Evolutionary conservation across 345 rosid species (phyloP), one percentile per base, ranked within the genome.

Genomic region (Dipteronia dyeriana): DNA sequence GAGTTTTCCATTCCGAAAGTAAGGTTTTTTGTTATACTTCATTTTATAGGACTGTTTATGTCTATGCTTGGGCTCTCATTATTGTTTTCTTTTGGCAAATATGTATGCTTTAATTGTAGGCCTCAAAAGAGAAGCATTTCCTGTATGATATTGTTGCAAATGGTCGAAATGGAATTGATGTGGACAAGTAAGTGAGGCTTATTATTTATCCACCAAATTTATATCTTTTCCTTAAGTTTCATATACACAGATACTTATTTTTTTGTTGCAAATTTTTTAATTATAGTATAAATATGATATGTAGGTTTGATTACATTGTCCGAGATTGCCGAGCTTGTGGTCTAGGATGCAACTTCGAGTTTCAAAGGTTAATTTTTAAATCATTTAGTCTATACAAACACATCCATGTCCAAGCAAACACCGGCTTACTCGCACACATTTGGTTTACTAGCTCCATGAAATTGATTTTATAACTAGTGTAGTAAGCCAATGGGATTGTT

Each of bases 81-180:
- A 45, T 26, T 45, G 43, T 74, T 47, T 4, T 62, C 25, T 45
- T 20, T 54, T 49, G 10, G 54, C 17, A 57, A 78, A 38, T 45
- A 83, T 29, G 76, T 49, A 71, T 34, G 62, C 74, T 77, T 41
- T 29, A 68, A 70, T 34, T 85, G 76, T 76, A 93, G 98, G 83
- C 81, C 68, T 73, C 85, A 31, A 80, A 49, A 59, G 97, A 90
- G 84, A 95, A 93, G 79, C 88, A 79, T 41, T 95, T 91, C 87
- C 84, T 95, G 83, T 93, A 91, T 85, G 99, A 95, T 78, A 92
- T 95, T 84, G 99, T 95, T 76, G 98, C 99, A 76, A 95, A 95
- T 85, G 99, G 99, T 78, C 91, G 94, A 82, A 95, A 92, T 83
- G 98, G 99, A 79, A 90, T 95, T 75, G 99, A 95, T 39, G 99